Conservation (phyloP, 2,329 filamentous ascomycete species). For the Penicillium paneum region DNA sequence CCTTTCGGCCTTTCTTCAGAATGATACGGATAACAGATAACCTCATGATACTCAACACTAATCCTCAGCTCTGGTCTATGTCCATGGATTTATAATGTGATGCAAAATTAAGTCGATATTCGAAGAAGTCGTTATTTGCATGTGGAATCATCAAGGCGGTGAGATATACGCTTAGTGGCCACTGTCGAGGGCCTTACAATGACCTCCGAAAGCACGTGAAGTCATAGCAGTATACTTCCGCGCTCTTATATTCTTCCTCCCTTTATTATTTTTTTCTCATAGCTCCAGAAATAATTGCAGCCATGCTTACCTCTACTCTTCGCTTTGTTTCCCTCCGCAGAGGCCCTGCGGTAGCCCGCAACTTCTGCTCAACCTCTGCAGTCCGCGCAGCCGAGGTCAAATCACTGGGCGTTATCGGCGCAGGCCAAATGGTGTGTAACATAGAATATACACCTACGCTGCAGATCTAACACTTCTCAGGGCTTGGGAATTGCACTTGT, state of each 20-base stretch:
- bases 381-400: slow-evolving; percentile 71
- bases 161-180: not conserved
- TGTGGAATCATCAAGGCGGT: not conserved
- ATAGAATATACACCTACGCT: not conserved
- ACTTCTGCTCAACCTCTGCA: slow-evolving; percentile 67
- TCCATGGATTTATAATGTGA: too few species aligned
- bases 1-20: not conserved
- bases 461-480: slow-evolving; percentile 48
- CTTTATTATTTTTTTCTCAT: not conserved
- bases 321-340: slow-evolving; percentile 25
- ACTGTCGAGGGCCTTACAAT: not conserved
- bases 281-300: not conserved
- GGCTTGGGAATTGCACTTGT: slow-evolving; percentile 94
- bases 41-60: too few species aligned
- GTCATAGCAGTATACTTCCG: slow-evolving; percentile 3
- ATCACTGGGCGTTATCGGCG: slow-evolving; percentile 84
- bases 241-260: not conserved
- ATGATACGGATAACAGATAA: not conserved
- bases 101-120: too few species aligned
- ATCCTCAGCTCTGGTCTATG: not conserved
- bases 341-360: slow-evolving; percentile 44
- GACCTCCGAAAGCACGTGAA: slow-evolving; percentile 25
- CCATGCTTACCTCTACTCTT: slow-evolving; percentile 39
- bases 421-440: slow-evolving; percentile 82
- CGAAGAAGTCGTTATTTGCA: too few species aligned